Percentiles rank a stretch among this genome's conserved stretches.
These are phyloP conservation scores for Jasminum sambac DNA, from an alignment of 257 asterid genomes.

Conservation along the genomic window DNA sequence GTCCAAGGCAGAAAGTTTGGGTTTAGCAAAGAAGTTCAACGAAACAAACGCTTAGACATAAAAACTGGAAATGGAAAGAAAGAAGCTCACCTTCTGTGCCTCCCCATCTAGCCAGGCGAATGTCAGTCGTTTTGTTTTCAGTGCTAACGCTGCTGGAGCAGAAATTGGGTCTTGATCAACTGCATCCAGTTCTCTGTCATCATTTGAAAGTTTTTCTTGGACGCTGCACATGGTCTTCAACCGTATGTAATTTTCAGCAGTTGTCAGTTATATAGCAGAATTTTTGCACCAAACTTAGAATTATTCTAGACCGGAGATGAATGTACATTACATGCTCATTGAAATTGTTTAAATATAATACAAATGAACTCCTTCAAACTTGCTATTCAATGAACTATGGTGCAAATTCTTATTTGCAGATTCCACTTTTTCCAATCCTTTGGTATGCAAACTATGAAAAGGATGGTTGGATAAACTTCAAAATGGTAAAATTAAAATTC, in stretches of 20 bases:
- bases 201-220: conserved; percentile 61
- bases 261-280: conserved; percentile 16
- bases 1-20: too few species aligned
- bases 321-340: not conserved
- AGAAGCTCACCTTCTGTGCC: conserved; percentile 66
- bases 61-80: conserved; percentile 18
- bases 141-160: conserved; percentile 59
- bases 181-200: conserved; percentile 39
- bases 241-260: conserved; percentile 38
- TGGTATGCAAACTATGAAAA: not conserved
- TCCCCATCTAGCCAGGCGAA: conserved; percentile 99
- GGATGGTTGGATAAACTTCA: not conserved
- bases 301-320: not conserved
- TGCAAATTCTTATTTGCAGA: not conserved
- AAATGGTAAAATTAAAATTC: not conserved
- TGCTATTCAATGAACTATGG: not conserved
- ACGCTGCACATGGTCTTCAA: conserved; percentile 89
- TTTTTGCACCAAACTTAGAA: not conserved
- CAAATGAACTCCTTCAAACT: not conserved
- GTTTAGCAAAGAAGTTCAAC: too few species aligned
- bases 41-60: too few species aligned
- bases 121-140: conserved; percentile 70
- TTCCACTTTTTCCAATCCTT: not conserved
- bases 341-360: not conserved
- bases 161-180: conserved; percentile 51